Percentiles rank a stretch among this genome's conserved stretches.
Evolutionary conservation across 768 basidiomycete species (phyloP).

Genomic region (Chalciporus sphaerocephalus): DNA sequence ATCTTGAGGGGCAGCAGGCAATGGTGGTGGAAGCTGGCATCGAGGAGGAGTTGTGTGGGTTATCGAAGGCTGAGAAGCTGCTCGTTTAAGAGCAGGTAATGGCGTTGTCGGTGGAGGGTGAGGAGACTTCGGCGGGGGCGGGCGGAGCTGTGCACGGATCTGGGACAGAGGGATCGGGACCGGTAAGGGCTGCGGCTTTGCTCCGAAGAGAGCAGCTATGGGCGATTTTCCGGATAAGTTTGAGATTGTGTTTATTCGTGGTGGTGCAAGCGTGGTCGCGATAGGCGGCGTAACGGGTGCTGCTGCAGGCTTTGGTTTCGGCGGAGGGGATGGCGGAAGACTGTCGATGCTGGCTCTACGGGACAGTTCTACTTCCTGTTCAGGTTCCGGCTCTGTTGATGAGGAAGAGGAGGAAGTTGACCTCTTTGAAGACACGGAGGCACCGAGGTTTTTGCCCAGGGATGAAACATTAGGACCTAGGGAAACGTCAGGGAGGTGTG

Average conservation of each 20-base stretch:
- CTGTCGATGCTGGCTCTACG: constrained; percentile 11
- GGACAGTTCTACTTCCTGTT: neutral
- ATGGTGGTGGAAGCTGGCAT: constrained; percentile 9
- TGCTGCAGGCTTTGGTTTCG: constrained; percentile 16
- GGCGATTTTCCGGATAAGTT: constrained; percentile 23
- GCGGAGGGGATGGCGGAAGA: constrained; percentile 20
- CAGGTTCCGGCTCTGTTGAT: neutral
- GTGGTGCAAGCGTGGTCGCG: constrained; percentile 10
- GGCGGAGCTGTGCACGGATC: constrained; percentile 29
- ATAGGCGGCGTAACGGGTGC: constrained; percentile 9
- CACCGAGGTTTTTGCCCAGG: constrained; percentile 10
- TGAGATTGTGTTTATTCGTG: constrained; percentile 17
- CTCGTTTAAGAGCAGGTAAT: constrained; percentile 21
- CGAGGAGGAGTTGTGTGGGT: constrained; percentile 5
- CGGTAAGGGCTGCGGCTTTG: constrained; percentile 23
- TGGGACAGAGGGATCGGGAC: constrained; percentile 26
- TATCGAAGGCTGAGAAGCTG: constrained; percentile 12
- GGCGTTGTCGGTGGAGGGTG: constrained; percentile 20
- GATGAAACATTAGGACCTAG: constrained; percentile 9
- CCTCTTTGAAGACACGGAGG: neutral
- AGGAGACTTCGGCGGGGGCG: constrained; percentile 21
- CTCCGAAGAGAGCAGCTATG: constrained; percentile 21
- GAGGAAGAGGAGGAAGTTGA: constrained; percentile 1
- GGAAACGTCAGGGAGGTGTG: constrained; percentile 13
- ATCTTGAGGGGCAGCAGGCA: constrained; percentile 6